Evolutionary conservation across 495 filamentous ascomycete species (phyloP).

Genomic region (Penicillium macrosclerotiorum): DNA sequence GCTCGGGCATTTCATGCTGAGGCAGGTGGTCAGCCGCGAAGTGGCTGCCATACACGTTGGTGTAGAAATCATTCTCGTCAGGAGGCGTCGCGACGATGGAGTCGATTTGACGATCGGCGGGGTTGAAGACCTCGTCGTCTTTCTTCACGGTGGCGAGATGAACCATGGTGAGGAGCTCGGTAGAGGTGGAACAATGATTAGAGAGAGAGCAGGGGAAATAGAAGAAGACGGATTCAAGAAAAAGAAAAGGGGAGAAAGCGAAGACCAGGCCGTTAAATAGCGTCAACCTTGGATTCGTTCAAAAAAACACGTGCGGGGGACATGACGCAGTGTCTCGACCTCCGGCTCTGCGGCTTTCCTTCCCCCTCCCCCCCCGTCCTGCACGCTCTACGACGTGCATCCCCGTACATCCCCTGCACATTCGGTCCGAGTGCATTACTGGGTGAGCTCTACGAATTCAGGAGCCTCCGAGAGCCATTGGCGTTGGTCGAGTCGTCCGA

Average conservation of each 20-base stretch:
- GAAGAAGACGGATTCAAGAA: too few species aligned
- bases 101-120: constrained; percentile 22
- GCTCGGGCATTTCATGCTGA: constrained; percentile 82
- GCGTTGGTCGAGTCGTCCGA: too few species aligned
- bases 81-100: constrained; percentile 28
- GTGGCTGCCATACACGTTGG: constrained; percentile 79
- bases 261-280: neutral
- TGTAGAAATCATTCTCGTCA: constrained; percentile 59
- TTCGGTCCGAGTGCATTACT: too few species aligned
- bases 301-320: constrained; percentile 4
- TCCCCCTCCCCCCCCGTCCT: neutral
- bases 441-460: too few species aligned
- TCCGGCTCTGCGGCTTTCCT: neutral
- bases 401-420: too few species aligned
- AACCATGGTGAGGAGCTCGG: constrained; percentile 41
- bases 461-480: too few species aligned
- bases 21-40: constrained; percentile 79
- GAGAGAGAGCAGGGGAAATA: neutral
- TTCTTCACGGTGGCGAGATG: constrained; percentile 38
- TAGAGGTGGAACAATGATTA: too few species aligned
- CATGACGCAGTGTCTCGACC: neutral
- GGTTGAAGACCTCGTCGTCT: constrained; percentile 26
- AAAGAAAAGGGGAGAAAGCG: neutral
- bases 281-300: neutral
- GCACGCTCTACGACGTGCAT: too few species aligned